Evolutionary conservation across 805 yeast genomes (phyloP), one percentile per base, ranked within the genome.

Genomic region (Lipomyces anomalus): DNA sequence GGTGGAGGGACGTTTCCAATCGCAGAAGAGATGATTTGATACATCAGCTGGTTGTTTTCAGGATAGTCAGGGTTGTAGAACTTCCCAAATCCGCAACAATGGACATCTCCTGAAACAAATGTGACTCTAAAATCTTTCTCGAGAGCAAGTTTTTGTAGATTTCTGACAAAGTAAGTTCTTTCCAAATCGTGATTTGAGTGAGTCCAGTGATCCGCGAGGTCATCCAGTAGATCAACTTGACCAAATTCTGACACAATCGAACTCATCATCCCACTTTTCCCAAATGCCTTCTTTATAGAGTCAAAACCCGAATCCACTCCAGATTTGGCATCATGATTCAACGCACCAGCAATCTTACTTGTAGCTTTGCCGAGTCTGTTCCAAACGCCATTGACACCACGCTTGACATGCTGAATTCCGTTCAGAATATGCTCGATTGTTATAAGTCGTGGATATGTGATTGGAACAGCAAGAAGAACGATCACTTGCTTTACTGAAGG

Each of bases 141-240:
- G 26, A 83, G 73, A 2, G 90, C 87, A 57, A 88, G 78, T 36
- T 75, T 75, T 51, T 80, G 78, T 38, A 90, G 68, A 50, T 69
- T 69, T 33, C 70, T 72, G 51, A 89, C 67, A 33, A 90, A 70
- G 54, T 62, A 61, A 64, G 90, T 90, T 50, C 98, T 75, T 66
- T 90, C 98, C 40, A 66, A 65, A 63, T 90, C 92, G 67, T 90
- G 98, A 62, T 81, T 76, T 48, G 73, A 73, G 3, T 95, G 82
- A 63, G 97, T 88, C 98, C 98, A 90, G 67, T 90, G 97, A 62
- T 90, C 98, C 60, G 88, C 82, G 64, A 92, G 71, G 63, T 90
- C 97, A 61, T 92, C 97, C 55, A 92, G 72, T 13, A 90, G 77
- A 66, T 90, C 97, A 4, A 90, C 80, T 34, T 83, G 78, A 1